phyloP scores from a whole-genome alignment of 495 filamentous ascomycete genomes.

The Melanomma pulvis-pyrius region DNA sequence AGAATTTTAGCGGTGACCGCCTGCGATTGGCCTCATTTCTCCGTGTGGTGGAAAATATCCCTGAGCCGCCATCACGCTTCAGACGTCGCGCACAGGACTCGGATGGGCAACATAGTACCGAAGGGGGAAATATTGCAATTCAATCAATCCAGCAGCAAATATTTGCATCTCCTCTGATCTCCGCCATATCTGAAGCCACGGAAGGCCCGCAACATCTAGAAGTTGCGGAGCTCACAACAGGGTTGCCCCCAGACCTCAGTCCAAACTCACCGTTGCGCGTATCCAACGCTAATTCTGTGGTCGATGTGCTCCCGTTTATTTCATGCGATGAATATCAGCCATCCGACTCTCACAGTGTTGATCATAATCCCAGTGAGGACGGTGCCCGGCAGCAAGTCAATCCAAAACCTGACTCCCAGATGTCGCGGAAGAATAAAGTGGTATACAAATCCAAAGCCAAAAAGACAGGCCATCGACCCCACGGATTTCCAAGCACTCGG shows the following conservation, averaged over 20 bases:
- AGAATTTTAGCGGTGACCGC: constrained; percentile 10
- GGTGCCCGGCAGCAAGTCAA: no score
- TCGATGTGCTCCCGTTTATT: not conserved
- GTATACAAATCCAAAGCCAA: constrained; percentile 9
- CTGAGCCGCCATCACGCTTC: constrained; percentile 19
- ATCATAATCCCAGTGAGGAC: no score
- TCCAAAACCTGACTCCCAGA: not conserved
- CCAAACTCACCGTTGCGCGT: not conserved
- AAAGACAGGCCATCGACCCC: not conserved
- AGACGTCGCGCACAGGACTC: not conserved
- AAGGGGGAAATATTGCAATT: not conserved
- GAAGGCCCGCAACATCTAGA: not conserved
- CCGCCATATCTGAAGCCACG: not conserved
- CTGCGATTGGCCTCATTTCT: constrained; percentile 25
- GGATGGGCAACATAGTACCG: not conserved
- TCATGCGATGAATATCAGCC: no score
- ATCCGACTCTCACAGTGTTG: no score
- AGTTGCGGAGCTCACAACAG: not conserved
- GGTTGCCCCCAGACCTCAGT: not conserved
- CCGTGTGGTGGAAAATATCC: constrained; percentile 6
- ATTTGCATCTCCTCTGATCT: not conserved
- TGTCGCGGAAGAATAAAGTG: not conserved
- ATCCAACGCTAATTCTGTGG: not conserved
- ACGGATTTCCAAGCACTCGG: constrained; percentile 1
- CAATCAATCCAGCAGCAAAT: not conserved